Evolutionary conservation across 108 stramenopile genomes (phyloP).

Genomic region (Cyclostephanos tholiformis): DNA sequence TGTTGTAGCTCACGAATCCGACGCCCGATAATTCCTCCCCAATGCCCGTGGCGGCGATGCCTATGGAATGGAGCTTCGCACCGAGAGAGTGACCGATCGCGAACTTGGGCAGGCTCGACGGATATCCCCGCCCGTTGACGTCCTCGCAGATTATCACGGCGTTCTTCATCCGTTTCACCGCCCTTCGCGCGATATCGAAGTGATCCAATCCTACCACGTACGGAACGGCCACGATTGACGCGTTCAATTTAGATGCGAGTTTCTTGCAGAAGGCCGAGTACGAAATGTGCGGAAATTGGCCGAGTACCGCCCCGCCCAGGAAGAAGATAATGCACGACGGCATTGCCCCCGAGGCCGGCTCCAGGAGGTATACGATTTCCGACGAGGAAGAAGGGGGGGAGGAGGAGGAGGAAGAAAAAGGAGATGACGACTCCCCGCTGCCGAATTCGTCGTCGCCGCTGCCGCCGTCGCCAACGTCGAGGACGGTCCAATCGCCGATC

Average conservation of each 20-base stretch:
- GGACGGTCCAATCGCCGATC: conserved; percentile 67
- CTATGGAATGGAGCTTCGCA: conserved; percentile 71
- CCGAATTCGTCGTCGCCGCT: conserved; percentile 8
- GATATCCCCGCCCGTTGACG: conserved; percentile 53
- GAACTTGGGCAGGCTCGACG: conserved; percentile 55
- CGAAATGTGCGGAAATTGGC: conserved; percentile 82
- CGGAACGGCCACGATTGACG: conserved; percentile 73
- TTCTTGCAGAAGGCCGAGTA: conserved; percentile 65
- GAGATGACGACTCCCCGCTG: background rate
- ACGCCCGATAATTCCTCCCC: conserved; percentile 61
- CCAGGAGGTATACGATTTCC: conserved; percentile 72
- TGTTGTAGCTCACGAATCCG: conserved; percentile 79
- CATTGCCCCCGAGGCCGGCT: conserved; percentile 57
- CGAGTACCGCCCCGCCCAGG: conserved; percentile 80
- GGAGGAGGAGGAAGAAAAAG: conserved; percentile 5
- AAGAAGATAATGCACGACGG: conserved; percentile 84
- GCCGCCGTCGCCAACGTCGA: conserved; percentile 54
- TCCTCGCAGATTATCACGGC: conserved; percentile 70
- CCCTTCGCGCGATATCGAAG: conserved; percentile 64
- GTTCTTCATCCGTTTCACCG: conserved; percentile 60
- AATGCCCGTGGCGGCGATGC: conserved; percentile 68
- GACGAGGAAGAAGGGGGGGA: background rate
- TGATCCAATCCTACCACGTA: conserved; percentile 80
- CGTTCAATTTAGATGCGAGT: conserved; percentile 62
- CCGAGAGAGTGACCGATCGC: conserved; percentile 74